Base-by-base conservation (phyloP, 345 rosid genomes). In the Sapria himalayana region DNA sequence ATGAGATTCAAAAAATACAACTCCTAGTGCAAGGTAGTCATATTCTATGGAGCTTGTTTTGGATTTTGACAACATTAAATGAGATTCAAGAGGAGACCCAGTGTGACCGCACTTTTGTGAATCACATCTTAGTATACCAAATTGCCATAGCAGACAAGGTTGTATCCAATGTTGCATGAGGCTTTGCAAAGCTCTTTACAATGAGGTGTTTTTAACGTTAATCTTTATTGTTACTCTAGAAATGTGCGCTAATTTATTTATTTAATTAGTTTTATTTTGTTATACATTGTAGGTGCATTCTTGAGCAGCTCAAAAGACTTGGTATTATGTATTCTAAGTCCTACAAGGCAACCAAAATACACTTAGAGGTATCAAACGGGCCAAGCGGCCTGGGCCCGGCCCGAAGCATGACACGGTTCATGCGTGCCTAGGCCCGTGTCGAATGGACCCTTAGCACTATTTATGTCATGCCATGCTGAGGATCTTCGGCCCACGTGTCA, bases 21-120 rank as follows among this genome's bases (percentile, higher is more conserved):
- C 68, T 72, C 81, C 4, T 80, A 74, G 49, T 65, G 94, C 32
- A 67, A 63, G 65, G 53, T 65, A 0, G 84, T 89, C 50, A 74
- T 65, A 41, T 82, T 82, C 66, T 76, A 62, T 67, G 67, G 76
- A 0, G 76, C 72, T 1, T 74, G 85, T 47, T 76, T 55, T 29
- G 93, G 84, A 1, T 79, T 82, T 53, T 61, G 92, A 19, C 78
- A 72, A 46, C 86, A 94, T 0, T 82, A 52, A 64, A 84, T 79
- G 58, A 65, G 79, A 21, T 64, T 82, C n/a, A n/a, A n/a, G n/a
- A n/a, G n/a, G n/a, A n/a, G n/a, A n/a, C n/a, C n/a, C 0, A 78
- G 85, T 31, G n/a, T n/a, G 98, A 89, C 45, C 91, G 92, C 0
- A 82, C 95, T 0, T 76, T 89, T 48, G 56, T 89, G 17, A 80